Percentiles rank a stretch among this genome's conserved stretches.
Evolutionary conservation across 306 rosid species (phyloP).

Genomic region (Prunus fruticosa): DNA sequence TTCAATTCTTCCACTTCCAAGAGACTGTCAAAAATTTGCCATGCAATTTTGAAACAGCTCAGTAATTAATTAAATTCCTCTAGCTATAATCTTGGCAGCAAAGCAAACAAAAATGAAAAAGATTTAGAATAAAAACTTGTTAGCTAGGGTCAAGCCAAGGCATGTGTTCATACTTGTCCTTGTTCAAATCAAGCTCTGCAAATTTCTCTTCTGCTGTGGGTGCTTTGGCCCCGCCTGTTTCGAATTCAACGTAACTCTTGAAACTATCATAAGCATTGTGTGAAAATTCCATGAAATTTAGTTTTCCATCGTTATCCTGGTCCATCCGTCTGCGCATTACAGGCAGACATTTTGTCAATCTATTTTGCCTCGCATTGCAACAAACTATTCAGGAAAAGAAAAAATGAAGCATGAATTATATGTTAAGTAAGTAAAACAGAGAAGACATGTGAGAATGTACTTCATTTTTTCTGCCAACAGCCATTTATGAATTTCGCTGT

Average conservation of each 20-base stretch:
- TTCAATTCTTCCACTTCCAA: constrained; percentile 61
- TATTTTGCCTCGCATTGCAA: not conserved
- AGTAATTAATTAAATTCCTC: not conserved
- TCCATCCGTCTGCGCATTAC: constrained; percentile 51
- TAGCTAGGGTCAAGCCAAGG: not conserved
- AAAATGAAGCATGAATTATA: not conserved
- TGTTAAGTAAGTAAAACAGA: not conserved
- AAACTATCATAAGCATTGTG: constrained; percentile 39
- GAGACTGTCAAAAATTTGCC: constrained; percentile 28
- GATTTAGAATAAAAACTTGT: not conserved
- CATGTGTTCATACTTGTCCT: constrained; percentile 42
- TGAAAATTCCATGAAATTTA: constrained; percentile 50
- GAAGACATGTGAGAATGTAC: not conserved
- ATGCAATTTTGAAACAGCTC: not conserved
- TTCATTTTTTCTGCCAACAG: constrained; percentile 51
- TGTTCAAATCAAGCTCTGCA: constrained; percentile 59
- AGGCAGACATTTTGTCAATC: not conserved
- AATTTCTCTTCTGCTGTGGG: constrained; percentile 45
- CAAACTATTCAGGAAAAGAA: not conserved
- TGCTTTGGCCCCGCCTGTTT: constrained; percentile 30
- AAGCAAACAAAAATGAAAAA: not conserved
- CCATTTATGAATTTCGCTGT: constrained; percentile 50
- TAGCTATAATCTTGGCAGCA: not conserved
- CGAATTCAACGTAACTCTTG: constrained; percentile 51
- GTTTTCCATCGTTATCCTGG: constrained; percentile 51